A percentile compares a stretch with the other conserved stretches of the same genome.
Conservation (phyloP, 2,329 filamentous ascomycete genomes). For the Stachybotrys elegans region DNA sequence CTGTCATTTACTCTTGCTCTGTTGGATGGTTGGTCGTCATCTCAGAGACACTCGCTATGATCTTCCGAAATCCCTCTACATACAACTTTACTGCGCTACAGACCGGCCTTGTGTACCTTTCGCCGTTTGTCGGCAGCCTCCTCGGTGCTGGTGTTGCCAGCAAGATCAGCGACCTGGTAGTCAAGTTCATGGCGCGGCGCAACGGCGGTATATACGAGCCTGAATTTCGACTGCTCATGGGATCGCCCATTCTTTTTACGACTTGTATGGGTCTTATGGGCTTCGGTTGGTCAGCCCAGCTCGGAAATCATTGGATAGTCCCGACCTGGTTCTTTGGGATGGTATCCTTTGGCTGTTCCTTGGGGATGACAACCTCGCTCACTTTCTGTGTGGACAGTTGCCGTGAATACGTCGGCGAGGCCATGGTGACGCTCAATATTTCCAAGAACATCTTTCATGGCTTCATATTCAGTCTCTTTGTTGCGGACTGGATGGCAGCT, state of each 20-base stretch:
- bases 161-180: conserved; percentile 79
- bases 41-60: conserved; percentile 77
- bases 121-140: conserved; percentile 82
- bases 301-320: conserved; percentile 77
- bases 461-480: conserved; percentile 82
- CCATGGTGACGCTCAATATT: conserved; percentile 90
- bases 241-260: conserved; percentile 67
- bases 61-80: conserved; percentile 63
- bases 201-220: conserved; percentile 96
- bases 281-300: conserved; percentile 83
- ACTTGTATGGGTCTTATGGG: conserved; percentile 88
- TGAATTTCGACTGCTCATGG: conserved; percentile 89
- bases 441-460: conserved; percentile 92
- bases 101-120: conserved; percentile 82
- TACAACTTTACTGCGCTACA: conserved; percentile 82
- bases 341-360: conserved; percentile 84
- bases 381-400: conserved; percentile 94
- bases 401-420: conserved; percentile 87
- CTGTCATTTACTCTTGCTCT: conserved; percentile 78
- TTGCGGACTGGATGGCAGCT: conserved; percentile 73
- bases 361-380: conserved; percentile 86
- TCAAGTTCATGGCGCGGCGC: conserved; percentile 71
- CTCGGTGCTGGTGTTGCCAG: conserved; percentile 90
- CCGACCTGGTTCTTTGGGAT: conserved; percentile 91
- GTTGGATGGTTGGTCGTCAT: conserved; percentile 95